phyloP scores from a whole-genome alignment of 768 basidiomycete genomes.

The Tricholoma furcatifolium region DNA sequence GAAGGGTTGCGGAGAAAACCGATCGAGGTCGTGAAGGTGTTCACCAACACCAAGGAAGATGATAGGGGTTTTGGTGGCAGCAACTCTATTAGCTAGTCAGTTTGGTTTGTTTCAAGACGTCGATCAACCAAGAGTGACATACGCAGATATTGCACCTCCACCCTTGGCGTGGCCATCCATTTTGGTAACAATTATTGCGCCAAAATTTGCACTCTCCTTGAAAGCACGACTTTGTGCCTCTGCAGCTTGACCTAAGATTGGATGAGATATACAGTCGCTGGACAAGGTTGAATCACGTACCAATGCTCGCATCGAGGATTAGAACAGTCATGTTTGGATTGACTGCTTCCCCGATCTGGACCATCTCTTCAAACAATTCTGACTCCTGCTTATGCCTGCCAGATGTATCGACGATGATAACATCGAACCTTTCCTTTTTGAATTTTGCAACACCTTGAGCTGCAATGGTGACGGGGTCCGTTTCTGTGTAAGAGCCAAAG shows the following conservation, averaged over 20 bases:
- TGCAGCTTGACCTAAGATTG: slow-evolving; percentile 84
- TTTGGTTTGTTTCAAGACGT: neutral
- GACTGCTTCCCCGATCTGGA: slow-evolving; percentile 91
- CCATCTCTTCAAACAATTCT: slow-evolving; percentile 97
- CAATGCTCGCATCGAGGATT: slow-evolving; percentile 95
- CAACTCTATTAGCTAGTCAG: slow-evolving; percentile 58
- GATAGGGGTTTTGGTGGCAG: slow-evolving; percentile 98
- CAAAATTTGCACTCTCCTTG: slow-evolving; percentile 97
- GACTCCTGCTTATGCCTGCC: slow-evolving; percentile 97
- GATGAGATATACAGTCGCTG: slow-evolving; percentile 2
- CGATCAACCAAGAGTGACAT: slow-evolving; percentile 30
- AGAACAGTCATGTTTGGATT: slow-evolving; percentile 96
- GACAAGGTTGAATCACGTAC: slow-evolving; percentile 33
- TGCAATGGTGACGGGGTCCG: slow-evolving; percentile 94
- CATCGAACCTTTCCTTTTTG: slow-evolving; percentile 97
- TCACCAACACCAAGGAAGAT: slow-evolving; percentile 98
- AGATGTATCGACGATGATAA: slow-evolving; percentile 98
- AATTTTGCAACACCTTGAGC: slow-evolving; percentile 95
- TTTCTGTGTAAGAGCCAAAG: slow-evolving; percentile 99
- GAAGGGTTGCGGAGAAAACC: slow-evolving; percentile 95
- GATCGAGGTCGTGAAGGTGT: slow-evolving; percentile 95
- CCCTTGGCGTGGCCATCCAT: slow-evolving; percentile 99
- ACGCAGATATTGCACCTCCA: slow-evolving; percentile 99
- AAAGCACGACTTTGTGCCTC: slow-evolving; percentile 96
- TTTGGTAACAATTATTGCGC: slow-evolving; percentile 98